Percentiles rank a stretch among this genome's conserved stretches.
Conservation (phyloP, 257 asterid species). For the Rauvolfia tetraphylla region DNA sequence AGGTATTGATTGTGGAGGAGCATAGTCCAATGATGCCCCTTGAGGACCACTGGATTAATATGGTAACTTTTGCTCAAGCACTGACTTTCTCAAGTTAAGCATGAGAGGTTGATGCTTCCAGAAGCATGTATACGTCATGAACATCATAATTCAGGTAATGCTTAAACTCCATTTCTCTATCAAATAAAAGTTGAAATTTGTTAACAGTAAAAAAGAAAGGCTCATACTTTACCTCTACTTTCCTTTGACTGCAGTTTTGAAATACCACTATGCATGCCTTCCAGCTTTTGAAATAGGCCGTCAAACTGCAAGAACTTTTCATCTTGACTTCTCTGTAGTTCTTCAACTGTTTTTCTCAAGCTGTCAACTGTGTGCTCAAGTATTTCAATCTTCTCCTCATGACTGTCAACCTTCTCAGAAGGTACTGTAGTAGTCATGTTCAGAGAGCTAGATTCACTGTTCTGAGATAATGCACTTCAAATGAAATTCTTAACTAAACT, state of each 20-base stretch:
- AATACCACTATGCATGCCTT: conserved; percentile 8
- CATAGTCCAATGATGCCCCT: background rate
- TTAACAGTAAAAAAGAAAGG: background rate
- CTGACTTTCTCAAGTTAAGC: background rate
- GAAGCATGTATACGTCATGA: no score
- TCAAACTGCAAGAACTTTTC: conserved; percentile 25
- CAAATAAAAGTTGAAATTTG: background rate
- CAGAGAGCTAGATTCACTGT: conserved; percentile 4
- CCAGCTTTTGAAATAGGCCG: conserved; percentile 21
- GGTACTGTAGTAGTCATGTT: conserved; percentile 7
- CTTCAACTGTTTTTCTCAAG: conserved; percentile 23
- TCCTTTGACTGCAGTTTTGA: conserved; percentile 14
- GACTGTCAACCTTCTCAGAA: conserved; percentile 16
- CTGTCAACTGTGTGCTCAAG: conserved; percentile 22
- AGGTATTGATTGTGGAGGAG: no score
- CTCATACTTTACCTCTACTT: conserved; percentile 9
- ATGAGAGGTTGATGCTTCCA: background rate
- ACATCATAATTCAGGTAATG: background rate
- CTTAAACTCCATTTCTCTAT: background rate
- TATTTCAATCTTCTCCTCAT: conserved; percentile 24
- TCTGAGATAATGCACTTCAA: background rate
- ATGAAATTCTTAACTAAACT: background rate
- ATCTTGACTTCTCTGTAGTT: conserved; percentile 20
- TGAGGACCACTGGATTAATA: background rate
- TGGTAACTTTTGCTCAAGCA: background rate